Evolutionary conservation across 2,329 filamentous ascomycete genomes (phyloP).

Genomic region (Xylariaceae sp.): DNA sequence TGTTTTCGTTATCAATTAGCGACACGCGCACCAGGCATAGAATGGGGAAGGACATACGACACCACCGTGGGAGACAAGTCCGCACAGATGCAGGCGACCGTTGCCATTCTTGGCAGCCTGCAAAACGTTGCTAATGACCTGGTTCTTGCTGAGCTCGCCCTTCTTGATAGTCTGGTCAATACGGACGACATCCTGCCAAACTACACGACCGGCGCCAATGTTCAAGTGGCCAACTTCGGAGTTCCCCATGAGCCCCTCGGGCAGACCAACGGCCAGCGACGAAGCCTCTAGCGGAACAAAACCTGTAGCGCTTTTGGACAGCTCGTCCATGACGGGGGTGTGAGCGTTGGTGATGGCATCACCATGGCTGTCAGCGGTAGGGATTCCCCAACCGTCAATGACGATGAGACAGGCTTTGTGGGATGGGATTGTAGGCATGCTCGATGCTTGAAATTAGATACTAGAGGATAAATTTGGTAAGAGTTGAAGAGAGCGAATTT

Average conservation of each 20-base stretch:
- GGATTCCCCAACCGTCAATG: constrained; percentile 97
- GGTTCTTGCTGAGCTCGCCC: constrained; percentile 68
- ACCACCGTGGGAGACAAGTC: constrained; percentile 90
- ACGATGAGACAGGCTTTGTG: constrained; percentile 71
- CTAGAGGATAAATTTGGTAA: background rate
- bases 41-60: constrained; percentile 52
- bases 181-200: constrained; percentile 97
- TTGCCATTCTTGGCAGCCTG: constrained; percentile 79
- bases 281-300: constrained; percentile 94
- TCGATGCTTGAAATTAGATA: constrained; percentile 3
- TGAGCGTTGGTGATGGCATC: constrained; percentile 93
- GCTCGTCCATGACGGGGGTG: constrained; percentile 91
- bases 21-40: background rate
- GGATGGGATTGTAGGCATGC: constrained; percentile 48
- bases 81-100: constrained; percentile 86
- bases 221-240: constrained; percentile 98
- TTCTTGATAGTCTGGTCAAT: constrained; percentile 93
- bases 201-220: constrained; percentile 93
- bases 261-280: constrained; percentile 89
- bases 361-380: constrained; percentile 77
- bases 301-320: constrained; percentile 76
- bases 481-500: constrained; percentile 1
- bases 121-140: constrained; percentile 73
- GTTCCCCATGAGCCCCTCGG: constrained; percentile 98
- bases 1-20: constrained; percentile 31